Evolutionary conservation across 78 protist genomes (phyloP).

Genomic region (Dictyostelium capitatum): DNA sequence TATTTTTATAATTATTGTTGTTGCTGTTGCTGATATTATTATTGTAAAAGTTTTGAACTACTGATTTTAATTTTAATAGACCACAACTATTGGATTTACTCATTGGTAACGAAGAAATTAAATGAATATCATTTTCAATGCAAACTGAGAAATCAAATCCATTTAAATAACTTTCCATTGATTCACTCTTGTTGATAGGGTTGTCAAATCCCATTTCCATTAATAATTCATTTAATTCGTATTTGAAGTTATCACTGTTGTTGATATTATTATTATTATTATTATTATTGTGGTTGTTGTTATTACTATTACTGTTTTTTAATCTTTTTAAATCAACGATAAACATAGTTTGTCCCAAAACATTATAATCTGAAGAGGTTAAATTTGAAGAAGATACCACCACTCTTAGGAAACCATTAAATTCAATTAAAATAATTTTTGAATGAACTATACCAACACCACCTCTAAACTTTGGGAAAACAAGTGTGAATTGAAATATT

Average conservation of each 20-base stretch:
- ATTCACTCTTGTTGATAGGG: not conserved
- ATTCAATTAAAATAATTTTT: slow-evolving; percentile 34
- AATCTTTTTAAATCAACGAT: slow-evolving; percentile 18
- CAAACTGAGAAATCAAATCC: not conserved
- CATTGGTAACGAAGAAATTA: slow-evolving; percentile 22
- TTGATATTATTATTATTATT: not conserved
- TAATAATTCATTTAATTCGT: not conserved
- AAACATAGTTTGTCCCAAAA: slow-evolving; percentile 27
- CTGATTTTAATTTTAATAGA: not conserved
- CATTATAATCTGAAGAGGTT: slow-evolving; percentile 31
- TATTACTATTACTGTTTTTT: not conserved
- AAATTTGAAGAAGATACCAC: slow-evolving; percentile 29
- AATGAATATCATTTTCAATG: slow-evolving; percentile 1
- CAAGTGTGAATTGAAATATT: not conserved
- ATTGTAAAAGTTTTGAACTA: not conserved
- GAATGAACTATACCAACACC: slow-evolving; percentile 46
- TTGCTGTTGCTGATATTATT: not conserved
- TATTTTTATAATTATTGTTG: not conserved
- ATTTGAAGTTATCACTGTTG: not conserved
- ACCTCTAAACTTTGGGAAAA: not conserved
- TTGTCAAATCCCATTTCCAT: not conserved
- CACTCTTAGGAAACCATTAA: not conserved
- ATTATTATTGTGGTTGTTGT: not conserved
- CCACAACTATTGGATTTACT: not conserved
- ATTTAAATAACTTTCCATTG: not conserved